Conservation (phyloP, 1,284 basidiomycete species). For the Erythrobasidium hasegawianum region DNA sequence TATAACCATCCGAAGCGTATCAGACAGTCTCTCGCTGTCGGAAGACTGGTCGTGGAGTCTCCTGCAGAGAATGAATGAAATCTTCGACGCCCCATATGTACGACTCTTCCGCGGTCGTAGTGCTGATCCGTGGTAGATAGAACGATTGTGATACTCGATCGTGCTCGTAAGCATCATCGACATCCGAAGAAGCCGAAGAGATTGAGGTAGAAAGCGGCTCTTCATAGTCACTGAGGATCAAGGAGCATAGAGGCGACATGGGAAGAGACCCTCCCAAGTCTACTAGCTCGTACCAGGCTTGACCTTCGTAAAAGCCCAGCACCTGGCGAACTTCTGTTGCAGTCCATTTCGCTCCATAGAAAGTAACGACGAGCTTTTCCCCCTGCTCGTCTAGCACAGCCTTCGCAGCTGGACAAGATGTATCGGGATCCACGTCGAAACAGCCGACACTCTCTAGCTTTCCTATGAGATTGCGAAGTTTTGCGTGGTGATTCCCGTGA, state of each 20-base stretch:
- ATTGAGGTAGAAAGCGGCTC: neutral
- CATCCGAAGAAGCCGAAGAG: neutral
- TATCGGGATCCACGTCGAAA: slow-evolving; percentile 16
- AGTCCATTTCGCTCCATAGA: slow-evolving; percentile 21
- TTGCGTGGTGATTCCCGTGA: slow-evolving; percentile 25
- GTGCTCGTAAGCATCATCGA: neutral
- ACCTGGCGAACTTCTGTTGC: slow-evolving; percentile 25
- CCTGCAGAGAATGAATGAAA: neutral
- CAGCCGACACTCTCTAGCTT: slow-evolving; percentile 22
- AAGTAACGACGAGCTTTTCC: slow-evolving; percentile 12
- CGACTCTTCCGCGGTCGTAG: neutral
- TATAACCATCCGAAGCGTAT: no score
- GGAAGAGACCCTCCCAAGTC: slow-evolving; percentile 6
- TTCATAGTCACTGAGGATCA: slow-evolving; percentile 11
- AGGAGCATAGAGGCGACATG: slow-evolving; percentile 3
- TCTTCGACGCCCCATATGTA: slow-evolving; percentile 11
- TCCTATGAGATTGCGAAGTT: slow-evolving; percentile 12
- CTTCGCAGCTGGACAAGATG: slow-evolving; percentile 1
- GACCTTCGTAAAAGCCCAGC: slow-evolving; percentile 18
- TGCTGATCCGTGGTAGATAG: neutral
- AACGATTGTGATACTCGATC: slow-evolving; percentile 4
- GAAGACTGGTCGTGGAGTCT: neutral
- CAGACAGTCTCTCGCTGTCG: no score
- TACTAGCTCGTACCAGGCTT: slow-evolving; percentile 21
- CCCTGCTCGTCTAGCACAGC: slow-evolving; percentile 15